Evolutionary conservation across 2,329 filamentous ascomycete genomes (phyloP).

Genomic region (Bipolaris sorokiniana): DNA sequence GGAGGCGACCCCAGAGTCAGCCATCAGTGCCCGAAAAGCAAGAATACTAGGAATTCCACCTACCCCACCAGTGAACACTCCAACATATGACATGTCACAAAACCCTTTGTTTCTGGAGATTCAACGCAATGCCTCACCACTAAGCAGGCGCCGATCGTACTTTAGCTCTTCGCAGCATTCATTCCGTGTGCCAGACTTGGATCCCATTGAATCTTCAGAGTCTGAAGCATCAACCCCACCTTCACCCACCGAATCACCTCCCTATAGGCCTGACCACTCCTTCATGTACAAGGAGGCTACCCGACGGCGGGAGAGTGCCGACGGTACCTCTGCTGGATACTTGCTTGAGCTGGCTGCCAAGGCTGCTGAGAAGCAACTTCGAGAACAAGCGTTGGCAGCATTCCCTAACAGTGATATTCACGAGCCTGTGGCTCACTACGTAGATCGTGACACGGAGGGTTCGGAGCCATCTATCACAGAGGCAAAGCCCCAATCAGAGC

Average conservation of each 20-base stretch:
- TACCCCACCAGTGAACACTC: conserved; percentile 52
- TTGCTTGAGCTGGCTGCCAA: conserved; percentile 79
- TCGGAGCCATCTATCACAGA: conserved; percentile 29
- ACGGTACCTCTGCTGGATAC: conserved; percentile 77
- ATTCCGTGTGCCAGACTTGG: conserved; percentile 66
- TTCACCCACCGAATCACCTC: conserved; percentile 56
- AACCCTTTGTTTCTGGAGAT: conserved; percentile 48
- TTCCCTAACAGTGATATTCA: conserved; percentile 75
- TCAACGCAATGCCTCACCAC: conserved; percentile 42
- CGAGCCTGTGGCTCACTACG: conserved; percentile 74
- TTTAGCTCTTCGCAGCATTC: conserved; percentile 57
- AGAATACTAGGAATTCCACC: conserved; percentile 57
- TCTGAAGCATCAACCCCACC: conserved; percentile 57
- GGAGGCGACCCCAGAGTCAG: conserved; percentile 65
- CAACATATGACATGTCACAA: conserved; percentile 36
- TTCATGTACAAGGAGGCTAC: conserved; percentile 60
- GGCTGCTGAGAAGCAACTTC: conserved; percentile 79
- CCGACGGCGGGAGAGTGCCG: conserved; percentile 68
- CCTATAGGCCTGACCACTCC: conserved; percentile 56
- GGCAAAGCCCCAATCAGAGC: conserved; percentile 57
- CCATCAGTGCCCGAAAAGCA: conserved; percentile 32
- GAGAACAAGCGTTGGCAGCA: conserved; percentile 76
- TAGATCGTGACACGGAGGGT: conserved; percentile 64
- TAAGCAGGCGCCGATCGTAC: conserved; percentile 42
- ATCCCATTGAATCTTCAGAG: conserved; percentile 67